Evolutionary conservation across 768 basidiomycete genomes (phyloP), one percentile per base, ranked within the genome.

Genomic region (Psilocybe cubensis): DNA sequence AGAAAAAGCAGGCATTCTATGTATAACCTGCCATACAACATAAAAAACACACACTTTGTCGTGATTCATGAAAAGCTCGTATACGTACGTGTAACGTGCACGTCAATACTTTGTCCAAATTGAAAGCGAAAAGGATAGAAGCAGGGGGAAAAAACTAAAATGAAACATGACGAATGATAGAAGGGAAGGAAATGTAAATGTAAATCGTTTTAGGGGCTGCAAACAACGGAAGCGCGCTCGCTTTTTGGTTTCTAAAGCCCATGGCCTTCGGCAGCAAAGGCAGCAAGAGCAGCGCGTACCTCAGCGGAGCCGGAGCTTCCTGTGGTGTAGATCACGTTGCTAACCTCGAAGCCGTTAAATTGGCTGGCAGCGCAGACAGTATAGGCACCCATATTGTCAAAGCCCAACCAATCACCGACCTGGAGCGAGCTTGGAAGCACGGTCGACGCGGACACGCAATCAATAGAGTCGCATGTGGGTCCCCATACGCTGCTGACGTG

Each of bases 321-420:
- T 55, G 82, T 77, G 35, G 92, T 94, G 70, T 95, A 96, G 25
- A 88, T 73, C 57, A 95, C 88, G 35, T 83, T 83, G 75, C 89
- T 91, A 45, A 88, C 71, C 67, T 91, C 83, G 67, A 96, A 96
- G 52, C 68, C 68, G 29, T 69, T 96, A 80, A 98, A 98, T 76
- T 88, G 89, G 74, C 92, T 94, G 52, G 97, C 94, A 0, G 97
- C 97, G 68, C 95, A 97, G 58, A 94, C 77, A n/a, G 97, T 98
- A 76, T 99, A 99, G 28, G 97, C 97, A 27, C 97, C 97, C 97
- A 99, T 98, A 70, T 93, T 88, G 55, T 89, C 88, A 76, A 96
- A 99, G n/a, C 90, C 92, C 17, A 99, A 83, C 97, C 97, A 99
- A 71, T 99, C 97, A 6, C 97, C 97, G 6, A 97, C 94, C 57